These are phyloP conservation scores for Elsinoe batatas DNA, from an alignment of 2,329 filamentous ascomycete species.

Conservation along the genomic window DNA sequence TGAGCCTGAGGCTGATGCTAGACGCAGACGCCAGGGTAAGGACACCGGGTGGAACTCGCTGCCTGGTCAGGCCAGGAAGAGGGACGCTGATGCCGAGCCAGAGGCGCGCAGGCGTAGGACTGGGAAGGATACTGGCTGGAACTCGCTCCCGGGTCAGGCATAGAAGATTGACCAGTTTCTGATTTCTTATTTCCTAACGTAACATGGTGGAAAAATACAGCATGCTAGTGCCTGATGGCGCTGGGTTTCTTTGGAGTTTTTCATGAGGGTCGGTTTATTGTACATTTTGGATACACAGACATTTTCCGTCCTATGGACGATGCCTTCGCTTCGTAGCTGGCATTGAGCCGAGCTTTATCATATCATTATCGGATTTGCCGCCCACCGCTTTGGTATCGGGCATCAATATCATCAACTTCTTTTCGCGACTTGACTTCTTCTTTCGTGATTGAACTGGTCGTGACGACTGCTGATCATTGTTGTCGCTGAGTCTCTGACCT, in stretches of 20 bases:
- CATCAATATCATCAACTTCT: not conserved
- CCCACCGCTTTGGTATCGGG: not conserved
- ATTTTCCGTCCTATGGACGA: not conserved
- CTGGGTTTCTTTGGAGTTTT: slow-evolving; percentile 1
- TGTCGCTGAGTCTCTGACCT: no score
- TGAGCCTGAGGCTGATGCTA: slow-evolving; percentile 6
- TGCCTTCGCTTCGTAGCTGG: slow-evolving; percentile 4
- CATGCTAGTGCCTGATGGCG: not conserved
- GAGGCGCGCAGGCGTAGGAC: not conserved
- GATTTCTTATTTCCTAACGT: not conserved
- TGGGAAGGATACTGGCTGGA: slow-evolving; percentile 11
- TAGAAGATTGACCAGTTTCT: not conserved
- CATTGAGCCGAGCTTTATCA: not conserved
- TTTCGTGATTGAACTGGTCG: not conserved
- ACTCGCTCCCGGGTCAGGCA: slow-evolving; percentile 6
- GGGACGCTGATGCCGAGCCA: not conserved
- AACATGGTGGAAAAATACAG: not conserved
- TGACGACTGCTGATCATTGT: not conserved
- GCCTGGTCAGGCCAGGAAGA: slow-evolving; percentile 3
- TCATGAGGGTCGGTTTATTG: not conserved
- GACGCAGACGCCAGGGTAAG: not conserved
- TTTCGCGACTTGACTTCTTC: not conserved
- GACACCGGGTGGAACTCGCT: slow-evolving; percentile 8
- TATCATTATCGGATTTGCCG: not conserved
- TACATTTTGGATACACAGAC: slow-evolving; percentile 1